A percentile compares a stretch with the other conserved stretches of the same genome.
These are phyloP conservation scores for Haemoproteus tartakovskyi DNA, from an alignment of 169 alveolate genomes.

Conservation along the genomic window DNA sequence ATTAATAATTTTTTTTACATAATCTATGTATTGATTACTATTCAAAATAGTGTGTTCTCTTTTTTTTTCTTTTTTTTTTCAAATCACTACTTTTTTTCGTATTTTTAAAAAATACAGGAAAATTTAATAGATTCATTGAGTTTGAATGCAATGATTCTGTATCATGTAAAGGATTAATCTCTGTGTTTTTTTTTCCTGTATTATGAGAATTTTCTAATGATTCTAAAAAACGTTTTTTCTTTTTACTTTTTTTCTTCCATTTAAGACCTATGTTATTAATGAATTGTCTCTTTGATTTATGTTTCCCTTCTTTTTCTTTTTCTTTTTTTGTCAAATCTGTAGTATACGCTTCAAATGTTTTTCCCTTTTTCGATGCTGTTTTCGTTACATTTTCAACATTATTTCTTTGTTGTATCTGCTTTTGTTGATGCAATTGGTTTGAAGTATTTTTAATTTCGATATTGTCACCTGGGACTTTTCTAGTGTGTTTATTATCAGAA, in stretches of 20 bases:
- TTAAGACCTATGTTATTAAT: no score
- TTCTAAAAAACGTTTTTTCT: no score
- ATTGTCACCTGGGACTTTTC: no score
- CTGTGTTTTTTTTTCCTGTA: slow-evolving; percentile 1
- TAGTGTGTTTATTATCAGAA: no score
- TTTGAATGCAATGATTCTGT: slow-evolving; percentile 29
- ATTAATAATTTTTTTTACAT: slow-evolving; percentile 36
- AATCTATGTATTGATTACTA: slow-evolving; percentile 42
- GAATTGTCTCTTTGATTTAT: neutral
- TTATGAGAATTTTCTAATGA: no score
- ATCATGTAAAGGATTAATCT: slow-evolving; percentile 47
- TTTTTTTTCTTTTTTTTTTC: neutral
- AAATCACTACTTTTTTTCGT: neutral
- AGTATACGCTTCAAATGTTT: neutral
- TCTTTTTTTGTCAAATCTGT: neutral
- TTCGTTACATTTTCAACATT: neutral
- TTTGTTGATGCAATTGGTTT: no score
- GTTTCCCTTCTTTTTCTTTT: neutral
- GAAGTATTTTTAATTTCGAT: no score
- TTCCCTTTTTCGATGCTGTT: neutral
- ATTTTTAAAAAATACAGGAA: slow-evolving; percentile 43
- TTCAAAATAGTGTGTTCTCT: slow-evolving; percentile 33
- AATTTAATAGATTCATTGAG: slow-evolving; percentile 21
- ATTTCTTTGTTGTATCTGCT: neutral
- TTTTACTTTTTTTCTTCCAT: no score